Percentiles rank a stretch among this genome's conserved stretches.
Evolutionary conservation across 1,284 basidiomycete species (phyloP).

Genomic region (Schizopora paradoxa): DNA sequence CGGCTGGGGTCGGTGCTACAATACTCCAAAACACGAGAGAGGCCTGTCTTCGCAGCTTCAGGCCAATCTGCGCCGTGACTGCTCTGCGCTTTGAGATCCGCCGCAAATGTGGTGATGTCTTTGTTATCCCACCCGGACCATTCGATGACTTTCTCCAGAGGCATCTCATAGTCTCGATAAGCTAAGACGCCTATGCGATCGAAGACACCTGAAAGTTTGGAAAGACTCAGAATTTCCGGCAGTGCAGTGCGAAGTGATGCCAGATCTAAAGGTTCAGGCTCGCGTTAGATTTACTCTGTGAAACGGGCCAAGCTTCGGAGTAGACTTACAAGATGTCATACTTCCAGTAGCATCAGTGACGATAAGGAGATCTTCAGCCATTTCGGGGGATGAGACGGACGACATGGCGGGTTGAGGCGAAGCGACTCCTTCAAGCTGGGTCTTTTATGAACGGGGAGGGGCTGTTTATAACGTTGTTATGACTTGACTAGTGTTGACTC

Average conservation of each 20-base stretch:
- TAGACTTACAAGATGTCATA: not conserved
- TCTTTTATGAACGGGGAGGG: too few species aligned
- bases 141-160: slow-evolving; percentile 19
- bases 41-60: slow-evolving; percentile 25
- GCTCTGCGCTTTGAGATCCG: slow-evolving; percentile 15
- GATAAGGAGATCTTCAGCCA: not conserved
- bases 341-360: not conserved
- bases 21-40: slow-evolving; percentile 22
- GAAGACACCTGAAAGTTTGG: slow-evolving; percentile 24
- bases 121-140: slow-evolving; percentile 26
- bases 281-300: not conserved
- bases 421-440: too few species aligned
- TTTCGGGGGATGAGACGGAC: too few species aligned
- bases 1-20: slow-evolving; percentile 20
- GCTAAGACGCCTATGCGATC: slow-evolving; percentile 24
- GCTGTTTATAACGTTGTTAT: too few species aligned
- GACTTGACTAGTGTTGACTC: too few species aligned
- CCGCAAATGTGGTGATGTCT: slow-evolving; percentile 19
- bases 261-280: slow-evolving; percentile 16
- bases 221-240: slow-evolving; percentile 23
- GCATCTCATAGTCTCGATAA: slow-evolving; percentile 25
- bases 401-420: too few species aligned
- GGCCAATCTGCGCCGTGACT: slow-evolving; percentile 26
- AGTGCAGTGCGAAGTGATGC: slow-evolving; percentile 21
- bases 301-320: not conserved